Evolutionary conservation across 2,329 filamentous ascomycete species (phyloP), one percentile per base, ranked within the genome.

Genomic region (Alternaria brassicicola): DNA sequence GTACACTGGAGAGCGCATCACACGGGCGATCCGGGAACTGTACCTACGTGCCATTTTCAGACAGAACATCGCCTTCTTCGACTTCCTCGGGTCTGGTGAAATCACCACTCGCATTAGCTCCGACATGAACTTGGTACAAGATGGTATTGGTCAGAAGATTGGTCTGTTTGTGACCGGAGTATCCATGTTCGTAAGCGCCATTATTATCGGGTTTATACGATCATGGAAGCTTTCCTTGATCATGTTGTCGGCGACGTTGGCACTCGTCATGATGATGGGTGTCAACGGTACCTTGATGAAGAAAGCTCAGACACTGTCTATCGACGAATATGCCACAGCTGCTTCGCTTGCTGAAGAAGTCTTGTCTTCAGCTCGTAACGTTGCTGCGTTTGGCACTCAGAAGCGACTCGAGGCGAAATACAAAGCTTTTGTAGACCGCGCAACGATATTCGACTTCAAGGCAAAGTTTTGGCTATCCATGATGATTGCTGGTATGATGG

Each of bases 141-240:
- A 97, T 66, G 95, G 93, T 57, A 91, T 99, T 46, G 74, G 75
- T 10, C 74, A 77, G 47, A 78, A 78, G 56, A 73, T 78, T 9
- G 72, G 68, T 12, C 64, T 78, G 5, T 77, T 76, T 46, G 59
- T 76, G 13, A 65, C 70, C 6, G 73, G 75, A 9, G 56, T 69
- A 1, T 73, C 75, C 17, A 76, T 70, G 62, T 98, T 99, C 70
- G 80, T 96, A 54, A 88, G 93, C 0, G 94, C 93, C 13, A 96
- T 98, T 67, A 81, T 98, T 56, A 96, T 99, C 67, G 93, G 90
- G 3, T 98, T 97, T 76, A 79, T 96, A 78, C 91, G 91, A 70
- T 96, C 90, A 76, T 97, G 93, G 91, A 97, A 95, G 77, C 82
- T 98, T 62, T 94, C 95, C 0, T 81, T 97, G 41, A 97, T 99